These are phyloP conservation scores for Trichoderma cornu-damae DNA, from an alignment of 2,329 filamentous ascomycete genomes.

Conservation along the genomic window DNA sequence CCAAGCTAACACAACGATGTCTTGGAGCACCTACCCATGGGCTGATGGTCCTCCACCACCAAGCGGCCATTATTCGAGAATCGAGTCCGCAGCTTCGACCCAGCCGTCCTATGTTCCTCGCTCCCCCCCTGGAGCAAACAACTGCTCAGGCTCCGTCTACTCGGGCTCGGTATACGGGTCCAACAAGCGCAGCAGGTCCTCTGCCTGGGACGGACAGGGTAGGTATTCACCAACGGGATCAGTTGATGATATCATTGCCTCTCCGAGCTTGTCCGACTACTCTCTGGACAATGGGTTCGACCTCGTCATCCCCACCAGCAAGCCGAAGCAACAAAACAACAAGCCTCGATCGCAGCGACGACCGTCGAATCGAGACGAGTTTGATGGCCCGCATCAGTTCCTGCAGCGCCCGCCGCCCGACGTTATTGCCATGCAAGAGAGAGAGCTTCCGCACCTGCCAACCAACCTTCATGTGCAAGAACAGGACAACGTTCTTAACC, in stretches of 20 bases:
- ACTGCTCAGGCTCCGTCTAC: conserved; percentile 23
- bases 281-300: conserved; percentile 49
- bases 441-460: conserved; percentile 74
- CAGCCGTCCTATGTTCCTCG: conserved; percentile 40
- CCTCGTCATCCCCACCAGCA: conserved; percentile 36
- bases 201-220: conserved; percentile 45
- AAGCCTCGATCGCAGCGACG: conserved; percentile 58
- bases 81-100: conserved; percentile 37
- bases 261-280: conserved; percentile 57
- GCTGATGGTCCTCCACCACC: conserved; percentile 22
- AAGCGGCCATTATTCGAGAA: conserved; percentile 36
- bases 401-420: conserved; percentile 66
- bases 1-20: conserved; percentile 33
- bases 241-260: conserved; percentile 54
- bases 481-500: conserved; percentile 73
- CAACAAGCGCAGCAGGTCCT: conserved; percentile 27
- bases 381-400: conserved; percentile 81
- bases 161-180: conserved; percentile 19
- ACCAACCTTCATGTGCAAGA: conserved; percentile 79
- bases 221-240: conserved; percentile 54
- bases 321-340: conserved; percentile 41
- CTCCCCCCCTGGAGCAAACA: conserved; percentile 38
- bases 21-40: conserved; percentile 37
- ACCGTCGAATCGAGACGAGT: conserved; percentile 79
- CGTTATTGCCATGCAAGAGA: conserved; percentile 69